Evolutionary conservation across 805 yeast species (phyloP).

Genomic region (Candida succiphila): DNA sequence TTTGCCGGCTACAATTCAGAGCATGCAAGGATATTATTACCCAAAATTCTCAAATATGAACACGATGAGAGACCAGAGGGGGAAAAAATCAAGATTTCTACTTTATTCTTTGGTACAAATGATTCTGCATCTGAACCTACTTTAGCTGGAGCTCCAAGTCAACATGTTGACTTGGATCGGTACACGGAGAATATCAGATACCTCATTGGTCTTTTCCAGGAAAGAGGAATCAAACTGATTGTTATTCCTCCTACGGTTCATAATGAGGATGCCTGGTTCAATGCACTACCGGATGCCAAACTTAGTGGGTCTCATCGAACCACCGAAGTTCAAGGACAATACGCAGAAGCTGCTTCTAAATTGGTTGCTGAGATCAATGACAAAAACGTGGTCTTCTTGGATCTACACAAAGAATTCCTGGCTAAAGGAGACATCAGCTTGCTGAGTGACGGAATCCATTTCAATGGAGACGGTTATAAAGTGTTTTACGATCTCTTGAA

Average conservation of each 20-base stretch:
- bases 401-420: slow-evolving; percentile 28
- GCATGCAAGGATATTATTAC: slow-evolving; percentile 42
- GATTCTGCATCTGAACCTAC: slow-evolving; percentile 38
- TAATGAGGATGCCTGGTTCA: slow-evolving; percentile 33
- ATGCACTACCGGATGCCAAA: slow-evolving; percentile 13
- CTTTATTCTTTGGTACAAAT: slow-evolving; percentile 75
- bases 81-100: slow-evolving; percentile 28
- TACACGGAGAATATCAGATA: slow-evolving; percentile 36
- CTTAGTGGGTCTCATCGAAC: slow-evolving; percentile 37
- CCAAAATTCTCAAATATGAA: slow-evolving; percentile 41
- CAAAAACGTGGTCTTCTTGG: slow-evolving; percentile 44
- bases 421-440: slow-evolving; percentile 6
- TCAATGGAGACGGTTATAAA: slow-evolving; percentile 24
- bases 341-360: slow-evolving; percentile 37
- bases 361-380: slow-evolving; percentile 32
- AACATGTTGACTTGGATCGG: slow-evolving; percentile 37
- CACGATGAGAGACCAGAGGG: slow-evolving; percentile 21
- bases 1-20: slow-evolving; percentile 67
- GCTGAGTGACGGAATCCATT: slow-evolving; percentile 35
- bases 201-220: slow-evolving; percentile 30
- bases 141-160: slow-evolving; percentile 26
- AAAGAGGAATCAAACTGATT: slow-evolving; percentile 38
- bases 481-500: slow-evolving; percentile 24
- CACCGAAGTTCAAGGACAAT: slow-evolving; percentile 32
- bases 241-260: slow-evolving; percentile 56